Conservation (phyloP, 1,284 basidiomycete species). For the Pulveroboletus sp. region DNA sequence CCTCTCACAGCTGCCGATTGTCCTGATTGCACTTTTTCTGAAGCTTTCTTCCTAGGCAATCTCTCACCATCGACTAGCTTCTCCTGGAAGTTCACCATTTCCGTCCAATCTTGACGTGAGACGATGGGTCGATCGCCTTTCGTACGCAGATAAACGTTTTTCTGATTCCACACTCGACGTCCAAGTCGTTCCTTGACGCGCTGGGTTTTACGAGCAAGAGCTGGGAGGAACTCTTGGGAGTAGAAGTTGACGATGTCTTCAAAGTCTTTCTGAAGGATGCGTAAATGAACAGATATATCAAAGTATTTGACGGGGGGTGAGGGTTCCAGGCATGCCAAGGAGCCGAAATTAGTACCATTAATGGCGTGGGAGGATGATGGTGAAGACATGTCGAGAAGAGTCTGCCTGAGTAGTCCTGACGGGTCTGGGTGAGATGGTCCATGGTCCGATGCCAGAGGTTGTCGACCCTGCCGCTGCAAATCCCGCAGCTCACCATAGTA, state of each 20-base stretch:
- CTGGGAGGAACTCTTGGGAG: conserved; percentile 41
- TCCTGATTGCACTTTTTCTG: neutral
- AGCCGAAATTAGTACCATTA: conserved; percentile 33
- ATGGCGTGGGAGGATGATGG: conserved; percentile 38
- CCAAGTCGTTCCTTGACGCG: conserved; percentile 69
- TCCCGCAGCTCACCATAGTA: conserved; percentile 43
- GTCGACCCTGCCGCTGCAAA: conserved; percentile 24
- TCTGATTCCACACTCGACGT: conserved; percentile 64
- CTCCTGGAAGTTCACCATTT: conserved; percentile 39
- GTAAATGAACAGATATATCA: conserved; percentile 55
- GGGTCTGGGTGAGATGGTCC: conserved; percentile 21
- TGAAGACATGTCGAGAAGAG: conserved; percentile 17
- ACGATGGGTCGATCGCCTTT: conserved; percentile 34
- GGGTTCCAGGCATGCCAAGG: neutral
- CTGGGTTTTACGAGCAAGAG: conserved; percentile 52
- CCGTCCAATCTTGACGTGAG: conserved; percentile 40
- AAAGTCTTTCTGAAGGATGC: conserved; percentile 54
- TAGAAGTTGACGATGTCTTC: conserved; percentile 48
- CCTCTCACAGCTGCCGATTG: conserved; percentile 2
- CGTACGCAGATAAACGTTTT: conserved; percentile 53
- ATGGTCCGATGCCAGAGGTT: conserved; percentile 27
- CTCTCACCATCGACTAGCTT: neutral
- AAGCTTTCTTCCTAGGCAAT: neutral
- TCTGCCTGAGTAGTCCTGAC: neutral
- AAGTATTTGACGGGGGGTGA: conserved; percentile 43